A percentile compares a stretch with the other conserved stretches of the same genome.
Evolutionary conservation across 1,139 yeast genomes (phyloP).

Genomic region (Zygosaccharomyces pseudobailii): DNA sequence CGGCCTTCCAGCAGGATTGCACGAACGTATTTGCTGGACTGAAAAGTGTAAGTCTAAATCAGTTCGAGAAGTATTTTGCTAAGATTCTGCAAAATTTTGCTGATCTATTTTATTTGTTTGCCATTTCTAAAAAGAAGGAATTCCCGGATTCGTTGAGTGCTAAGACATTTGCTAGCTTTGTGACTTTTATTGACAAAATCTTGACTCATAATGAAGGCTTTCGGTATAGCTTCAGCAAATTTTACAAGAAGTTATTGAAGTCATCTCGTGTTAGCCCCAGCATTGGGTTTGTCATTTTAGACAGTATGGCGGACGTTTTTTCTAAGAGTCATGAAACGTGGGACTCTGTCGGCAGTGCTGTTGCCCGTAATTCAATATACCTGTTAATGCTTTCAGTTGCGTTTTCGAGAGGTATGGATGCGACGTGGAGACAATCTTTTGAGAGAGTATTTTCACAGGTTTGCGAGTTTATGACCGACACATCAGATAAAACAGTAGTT

Average conservation of each 20-base stretch:
- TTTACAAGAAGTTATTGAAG: slow-evolving; percentile 8
- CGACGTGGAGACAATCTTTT: slow-evolving; percentile 36
- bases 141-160: slow-evolving; percentile 5
- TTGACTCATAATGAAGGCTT: slow-evolving; percentile 8
- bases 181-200: slow-evolving; percentile 10
- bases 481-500: slow-evolving; percentile 44
- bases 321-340: slow-evolving; percentile 50
- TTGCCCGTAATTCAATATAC: slow-evolving; percentile 55
- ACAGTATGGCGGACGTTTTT: slow-evolving; percentile 45
- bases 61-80: slow-evolving; percentile 23
- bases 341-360: slow-evolving; percentile 59
- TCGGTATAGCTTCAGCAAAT: slow-evolving; percentile 7
- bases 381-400: slow-evolving; percentile 41
- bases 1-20: slow-evolving; percentile 12
- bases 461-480: slow-evolving; percentile 45
- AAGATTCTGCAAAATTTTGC: slow-evolving; percentile 18
- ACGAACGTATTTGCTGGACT: slow-evolving; percentile 13
- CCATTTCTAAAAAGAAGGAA: slow-evolving; percentile 1
- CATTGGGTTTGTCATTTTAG: slow-evolving; percentile 49
- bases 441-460: slow-evolving; percentile 40
- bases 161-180: slow-evolving; percentile 9
- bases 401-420: slow-evolving; percentile 25
- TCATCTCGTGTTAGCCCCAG: slow-evolving; percentile 36
- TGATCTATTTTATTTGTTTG: slow-evolving; percentile 16
- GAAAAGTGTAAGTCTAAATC: slow-evolving; percentile 13